Conservation (phyloP, 2,329 filamentous ascomycete genomes). For the Aspergillus clavatus region DNA sequence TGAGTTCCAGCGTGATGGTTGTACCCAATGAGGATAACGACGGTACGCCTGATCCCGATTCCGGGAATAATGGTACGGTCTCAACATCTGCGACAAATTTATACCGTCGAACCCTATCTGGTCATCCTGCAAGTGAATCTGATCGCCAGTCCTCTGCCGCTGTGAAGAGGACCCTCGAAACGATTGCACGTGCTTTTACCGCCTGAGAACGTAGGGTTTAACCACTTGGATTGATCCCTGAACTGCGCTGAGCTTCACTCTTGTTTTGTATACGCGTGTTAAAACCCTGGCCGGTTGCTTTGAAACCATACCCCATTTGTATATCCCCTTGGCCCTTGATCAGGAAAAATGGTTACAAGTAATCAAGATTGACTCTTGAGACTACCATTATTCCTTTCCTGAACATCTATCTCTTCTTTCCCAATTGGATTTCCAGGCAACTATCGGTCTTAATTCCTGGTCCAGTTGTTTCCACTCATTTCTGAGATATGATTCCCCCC, state of each 20-base stretch:
- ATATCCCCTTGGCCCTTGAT: background rate
- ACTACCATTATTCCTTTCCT: background rate
- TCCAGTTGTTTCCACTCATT: constrained; percentile 3
- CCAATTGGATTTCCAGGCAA: background rate
- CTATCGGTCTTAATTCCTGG: background rate
- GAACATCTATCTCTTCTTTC: constrained; percentile 1
- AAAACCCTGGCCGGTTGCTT: background rate
- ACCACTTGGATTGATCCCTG: too few species aligned
- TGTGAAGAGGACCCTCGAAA: constrained; percentile 7
- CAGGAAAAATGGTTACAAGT: background rate
- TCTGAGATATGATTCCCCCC: constrained; percentile 4
- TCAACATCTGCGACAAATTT: constrained; percentile 14
- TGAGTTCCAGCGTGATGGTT: constrained; percentile 40
- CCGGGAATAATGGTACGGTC: constrained; percentile 27
- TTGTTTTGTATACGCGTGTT: constrained; percentile 3
- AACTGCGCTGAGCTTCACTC: too few species aligned
- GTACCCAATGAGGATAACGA: constrained; percentile 33
- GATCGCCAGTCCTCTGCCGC: constrained; percentile 1
- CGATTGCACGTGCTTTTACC: constrained; percentile 25
- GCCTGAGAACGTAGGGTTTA: constrained; percentile 17
- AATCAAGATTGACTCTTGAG: background rate
- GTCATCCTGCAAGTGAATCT: constrained; percentile 7
- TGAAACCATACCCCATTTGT: background rate
- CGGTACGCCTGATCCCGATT: constrained; percentile 13
- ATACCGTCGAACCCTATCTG: constrained; percentile 3